Percentiles rank a stretch among this genome's conserved stretches.
Conservation (phyloP, 179 eudicot species). For the Beta lomatogona region DNA sequence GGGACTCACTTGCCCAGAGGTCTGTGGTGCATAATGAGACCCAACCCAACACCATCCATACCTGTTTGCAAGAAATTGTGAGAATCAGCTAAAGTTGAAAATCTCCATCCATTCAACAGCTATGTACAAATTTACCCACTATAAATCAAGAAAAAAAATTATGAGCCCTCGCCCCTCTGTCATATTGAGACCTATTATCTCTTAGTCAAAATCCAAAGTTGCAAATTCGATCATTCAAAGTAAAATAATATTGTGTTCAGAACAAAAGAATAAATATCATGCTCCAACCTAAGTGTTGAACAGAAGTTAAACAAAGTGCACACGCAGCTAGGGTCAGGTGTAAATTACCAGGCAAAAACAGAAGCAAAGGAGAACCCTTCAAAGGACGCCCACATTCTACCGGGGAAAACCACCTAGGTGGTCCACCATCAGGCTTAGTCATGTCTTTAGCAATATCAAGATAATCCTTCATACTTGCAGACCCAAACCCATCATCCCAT, state of each 20-base stretch:
- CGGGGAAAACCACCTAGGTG: slow-evolving; percentile 76
- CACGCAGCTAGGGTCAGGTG: neutral
- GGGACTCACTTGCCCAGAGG: slow-evolving; percentile 62
- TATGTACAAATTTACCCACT: slow-evolving; percentile 5
- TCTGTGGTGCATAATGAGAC: slow-evolving; percentile 73
- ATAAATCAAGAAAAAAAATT: no score
- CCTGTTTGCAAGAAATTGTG: slow-evolving; percentile 39
- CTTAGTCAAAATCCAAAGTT: neutral
- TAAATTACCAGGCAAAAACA: slow-evolving; percentile 78
- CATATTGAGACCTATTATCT: neutral
- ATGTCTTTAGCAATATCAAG: slow-evolving; percentile 61
- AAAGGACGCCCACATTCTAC: slow-evolving; percentile 60
- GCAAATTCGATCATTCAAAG: no score
- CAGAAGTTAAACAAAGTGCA: neutral
- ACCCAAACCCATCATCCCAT: slow-evolving; percentile 85
- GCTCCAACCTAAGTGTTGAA: no score
- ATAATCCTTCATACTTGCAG: slow-evolving; percentile 64
- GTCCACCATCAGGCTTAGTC: slow-evolving; percentile 68
- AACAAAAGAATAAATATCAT: no score
- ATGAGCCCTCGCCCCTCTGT: no score
- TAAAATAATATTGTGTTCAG: no score
- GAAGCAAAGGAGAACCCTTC: slow-evolving; percentile 61
- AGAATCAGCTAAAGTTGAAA: slow-evolving; percentile 6
- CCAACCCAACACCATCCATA: slow-evolving; percentile 83
- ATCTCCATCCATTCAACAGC: neutral